Evolutionary conservation across 257 asterid species (phyloP).

Genomic region (Rhazya stricta): DNA sequence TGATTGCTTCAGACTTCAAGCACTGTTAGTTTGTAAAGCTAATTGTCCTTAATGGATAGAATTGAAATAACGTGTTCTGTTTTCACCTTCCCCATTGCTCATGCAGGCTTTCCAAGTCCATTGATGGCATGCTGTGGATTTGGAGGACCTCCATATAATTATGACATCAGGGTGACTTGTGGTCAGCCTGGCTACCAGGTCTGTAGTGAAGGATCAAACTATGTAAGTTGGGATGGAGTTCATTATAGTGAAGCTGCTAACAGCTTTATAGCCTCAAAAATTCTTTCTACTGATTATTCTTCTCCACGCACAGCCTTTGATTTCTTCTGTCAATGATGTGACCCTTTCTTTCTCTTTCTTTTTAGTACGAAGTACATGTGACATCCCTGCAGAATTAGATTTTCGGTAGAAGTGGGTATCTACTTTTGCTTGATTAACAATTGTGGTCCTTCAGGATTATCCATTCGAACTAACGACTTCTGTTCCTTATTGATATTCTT

Average conservation of each 20-base stretch:
- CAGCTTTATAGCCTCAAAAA: slow-evolving; percentile 33
- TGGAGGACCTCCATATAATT: slow-evolving; percentile 88
- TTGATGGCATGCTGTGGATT: slow-evolving; percentile 82
- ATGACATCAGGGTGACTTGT: slow-evolving; percentile 41
- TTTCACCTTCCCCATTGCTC: background rate
- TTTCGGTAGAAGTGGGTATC: background rate
- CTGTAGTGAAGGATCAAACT: slow-evolving; percentile 23
- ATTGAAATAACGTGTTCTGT: background rate
- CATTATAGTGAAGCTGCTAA: slow-evolving; percentile 36
- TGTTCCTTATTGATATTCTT: background rate
- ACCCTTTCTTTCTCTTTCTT: background rate
- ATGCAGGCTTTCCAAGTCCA: slow-evolving; percentile 57
- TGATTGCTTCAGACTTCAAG: background rate
- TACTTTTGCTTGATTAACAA: background rate
- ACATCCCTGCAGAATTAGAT: background rate
- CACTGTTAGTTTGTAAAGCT: background rate
- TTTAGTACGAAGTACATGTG: no score
- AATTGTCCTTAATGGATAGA: background rate
- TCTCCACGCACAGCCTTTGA: slow-evolving; percentile 48
- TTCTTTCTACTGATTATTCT: slow-evolving; percentile 58
- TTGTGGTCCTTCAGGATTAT: background rate
- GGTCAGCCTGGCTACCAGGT: slow-evolving; percentile 59
- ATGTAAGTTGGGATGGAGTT: slow-evolving; percentile 33
- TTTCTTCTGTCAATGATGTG: slow-evolving; percentile 58
- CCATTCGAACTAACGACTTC: background rate